Conservation (phyloP, 495 filamentous ascomycete species). For the Aspergillus saccharolyticus region DNA sequence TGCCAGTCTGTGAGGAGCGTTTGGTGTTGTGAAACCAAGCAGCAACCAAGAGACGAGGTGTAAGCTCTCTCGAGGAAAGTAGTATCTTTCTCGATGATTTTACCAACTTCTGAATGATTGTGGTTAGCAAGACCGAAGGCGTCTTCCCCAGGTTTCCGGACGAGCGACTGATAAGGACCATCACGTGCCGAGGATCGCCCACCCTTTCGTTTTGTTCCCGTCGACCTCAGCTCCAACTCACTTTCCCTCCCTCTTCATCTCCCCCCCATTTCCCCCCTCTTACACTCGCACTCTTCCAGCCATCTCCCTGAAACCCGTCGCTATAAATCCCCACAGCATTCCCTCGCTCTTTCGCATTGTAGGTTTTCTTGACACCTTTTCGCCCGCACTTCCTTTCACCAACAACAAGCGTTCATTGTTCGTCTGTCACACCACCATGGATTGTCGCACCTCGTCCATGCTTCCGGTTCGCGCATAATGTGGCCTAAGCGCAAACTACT, state of each 20-base stretch:
- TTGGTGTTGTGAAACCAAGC: background rate
- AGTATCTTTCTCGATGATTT: too few species aligned
- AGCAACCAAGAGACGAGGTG: too few species aligned
- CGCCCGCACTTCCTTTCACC: background rate
- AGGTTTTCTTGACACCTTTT: background rate
- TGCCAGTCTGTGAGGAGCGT: background rate
- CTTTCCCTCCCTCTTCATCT: background rate
- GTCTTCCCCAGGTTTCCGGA: too few species aligned
- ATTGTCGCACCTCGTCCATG: slow-evolving; percentile 4
- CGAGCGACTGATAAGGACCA: slow-evolving; percentile 13
- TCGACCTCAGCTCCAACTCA: background rate
- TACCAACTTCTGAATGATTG: too few species aligned
- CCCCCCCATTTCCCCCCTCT: background rate
- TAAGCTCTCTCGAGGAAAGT: too few species aligned
- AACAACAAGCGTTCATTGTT: background rate
- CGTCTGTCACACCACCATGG: slow-evolving; percentile 16
- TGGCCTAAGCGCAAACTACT: slow-evolving; percentile 18
- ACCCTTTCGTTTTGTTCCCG: slow-evolving; percentile 3
- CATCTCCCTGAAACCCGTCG: too few species aligned
- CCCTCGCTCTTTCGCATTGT: background rate
- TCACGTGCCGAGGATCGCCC: slow-evolving; percentile 19
- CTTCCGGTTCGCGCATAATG: slow-evolving; percentile 25
- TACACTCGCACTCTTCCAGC: background rate
- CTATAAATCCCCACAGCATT: too few species aligned
- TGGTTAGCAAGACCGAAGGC: too few species aligned